These are phyloP conservation scores for Metschnikowia arizonensis DNA, from an alignment of 805 yeast genomes.

Conservation along the genomic window DNA sequence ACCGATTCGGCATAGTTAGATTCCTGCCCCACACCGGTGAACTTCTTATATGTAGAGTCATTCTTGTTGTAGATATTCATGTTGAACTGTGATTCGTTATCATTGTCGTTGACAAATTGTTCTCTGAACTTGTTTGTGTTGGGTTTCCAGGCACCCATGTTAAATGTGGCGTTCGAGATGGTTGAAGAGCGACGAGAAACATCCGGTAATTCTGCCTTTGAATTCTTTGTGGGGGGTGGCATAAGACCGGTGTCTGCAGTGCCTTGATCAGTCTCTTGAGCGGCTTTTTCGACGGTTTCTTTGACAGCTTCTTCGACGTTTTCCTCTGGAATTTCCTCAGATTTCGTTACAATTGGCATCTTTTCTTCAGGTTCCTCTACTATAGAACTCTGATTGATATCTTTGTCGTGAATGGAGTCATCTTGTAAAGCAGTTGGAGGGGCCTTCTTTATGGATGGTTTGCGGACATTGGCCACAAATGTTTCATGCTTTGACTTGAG, in stretches of 20 bases:
- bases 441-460: constrained; percentile 34
- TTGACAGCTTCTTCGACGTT: background rate
- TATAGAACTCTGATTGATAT: background rate
- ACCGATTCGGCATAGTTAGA: constrained; percentile 19
- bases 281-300: background rate
- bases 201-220: constrained; percentile 8
- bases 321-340: background rate
- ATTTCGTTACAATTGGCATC: background rate
- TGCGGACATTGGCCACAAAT: constrained; percentile 11
- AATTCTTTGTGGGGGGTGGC: background rate
- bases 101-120: constrained; percentile 44
- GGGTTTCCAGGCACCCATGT: constrained; percentile 57
- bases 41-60: constrained; percentile 28
- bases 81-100: constrained; percentile 31
- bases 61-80: constrained; percentile 16
- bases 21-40: constrained; percentile 27
- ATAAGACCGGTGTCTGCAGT: background rate
- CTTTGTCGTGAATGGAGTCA: background rate
- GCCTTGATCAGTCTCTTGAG: background rate
- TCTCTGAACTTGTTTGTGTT: constrained; percentile 49
- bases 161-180: constrained; percentile 30
- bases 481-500: constrained; percentile 12
- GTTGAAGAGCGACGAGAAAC: constrained; percentile 32
- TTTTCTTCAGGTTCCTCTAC: background rate
- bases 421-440: constrained; percentile 21